These are phyloP conservation scores for Penicillium sclerotigenum DNA, from an alignment of 2,329 filamentous ascomycete genomes.

Conservation along the genomic window DNA sequence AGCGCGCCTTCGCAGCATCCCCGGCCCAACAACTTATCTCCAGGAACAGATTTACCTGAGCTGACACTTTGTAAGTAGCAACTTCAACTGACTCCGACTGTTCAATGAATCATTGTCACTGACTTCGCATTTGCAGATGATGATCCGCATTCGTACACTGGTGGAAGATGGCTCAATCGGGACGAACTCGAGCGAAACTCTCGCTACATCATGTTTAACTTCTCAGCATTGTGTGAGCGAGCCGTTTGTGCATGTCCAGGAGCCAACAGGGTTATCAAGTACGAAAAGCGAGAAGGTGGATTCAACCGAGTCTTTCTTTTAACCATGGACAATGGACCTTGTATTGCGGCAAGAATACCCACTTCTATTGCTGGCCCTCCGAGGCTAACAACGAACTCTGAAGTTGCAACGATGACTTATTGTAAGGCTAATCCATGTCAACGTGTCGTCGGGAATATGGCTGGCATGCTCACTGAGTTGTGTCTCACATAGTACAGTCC, in stretches of 20 bases:
- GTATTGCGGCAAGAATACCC: slow-evolving; percentile 44
- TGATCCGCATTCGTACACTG: slow-evolving; percentile 36
- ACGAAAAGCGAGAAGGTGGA: slow-evolving; percentile 46
- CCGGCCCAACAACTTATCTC: neutral
- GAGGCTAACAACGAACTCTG: slow-evolving; percentile 42
- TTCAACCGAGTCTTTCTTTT: slow-evolving; percentile 48
- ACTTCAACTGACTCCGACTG: too few species aligned
- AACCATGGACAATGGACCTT: slow-evolving; percentile 38
- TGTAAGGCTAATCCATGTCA: slow-evolving; percentile 31
- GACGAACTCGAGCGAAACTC: slow-evolving; percentile 40
- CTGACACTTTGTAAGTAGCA: neutral
- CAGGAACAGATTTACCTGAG: neutral
- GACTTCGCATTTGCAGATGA: neutral
- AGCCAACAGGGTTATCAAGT: slow-evolving; percentile 34
- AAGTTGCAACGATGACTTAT: slow-evolving; percentile 49
- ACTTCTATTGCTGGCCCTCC: slow-evolving; percentile 40
- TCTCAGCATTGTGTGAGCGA: slow-evolving; percentile 38
- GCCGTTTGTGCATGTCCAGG: slow-evolving; percentile 37
- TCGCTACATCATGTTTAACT: slow-evolving; percentile 43
- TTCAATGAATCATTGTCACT: too few species aligned
- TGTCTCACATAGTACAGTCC: slow-evolving; percentile 17
- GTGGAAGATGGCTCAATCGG: slow-evolving; percentile 39
- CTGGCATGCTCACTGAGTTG: slow-evolving; percentile 1
- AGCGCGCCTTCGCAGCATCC: neutral
- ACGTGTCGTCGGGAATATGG: neutral